Percentiles rank a stretch among this genome's conserved stretches.
phyloP scores from a whole-genome alignment of 2,329 filamentous ascomycete species.

The Venturia pyrina region DNA sequence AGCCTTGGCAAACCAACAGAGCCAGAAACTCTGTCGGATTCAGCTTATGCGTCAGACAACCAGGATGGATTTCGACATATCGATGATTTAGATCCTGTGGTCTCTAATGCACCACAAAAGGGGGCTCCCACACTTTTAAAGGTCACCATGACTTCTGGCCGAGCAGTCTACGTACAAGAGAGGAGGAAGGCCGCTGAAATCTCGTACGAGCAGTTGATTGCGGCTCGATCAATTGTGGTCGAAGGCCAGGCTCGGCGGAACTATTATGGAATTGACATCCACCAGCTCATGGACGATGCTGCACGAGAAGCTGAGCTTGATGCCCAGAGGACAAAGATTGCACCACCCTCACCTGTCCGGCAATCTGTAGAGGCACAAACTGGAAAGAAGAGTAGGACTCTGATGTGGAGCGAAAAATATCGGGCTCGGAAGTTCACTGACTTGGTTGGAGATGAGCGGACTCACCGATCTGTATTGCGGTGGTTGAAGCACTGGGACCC shows the following conservation, averaged over 20 bases:
- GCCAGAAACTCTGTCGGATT: slow-evolving; percentile 34
- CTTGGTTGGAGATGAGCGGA: slow-evolving; percentile 86
- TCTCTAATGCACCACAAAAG: background rate
- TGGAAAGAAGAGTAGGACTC: slow-evolving; percentile 31
- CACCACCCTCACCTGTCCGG: slow-evolving; percentile 15
- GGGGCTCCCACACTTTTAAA: background rate
- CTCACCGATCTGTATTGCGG: slow-evolving; percentile 77
- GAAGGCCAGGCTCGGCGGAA: slow-evolving; percentile 59
- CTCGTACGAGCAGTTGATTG: slow-evolving; percentile 58
- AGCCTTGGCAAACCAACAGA: background rate
- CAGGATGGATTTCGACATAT: background rate
- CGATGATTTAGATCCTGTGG: background rate
- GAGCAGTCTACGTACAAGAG: slow-evolving; percentile 40
- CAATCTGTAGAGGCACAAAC: slow-evolving; percentile 12
- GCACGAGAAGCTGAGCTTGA: slow-evolving; percentile 41
- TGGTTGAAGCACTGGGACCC: slow-evolving; percentile 95
- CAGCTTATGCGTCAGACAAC: slow-evolving; percentile 13
- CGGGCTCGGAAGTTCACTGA: slow-evolving; percentile 86
- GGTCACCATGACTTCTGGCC: slow-evolving; percentile 7
- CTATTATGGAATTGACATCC: slow-evolving; percentile 91
- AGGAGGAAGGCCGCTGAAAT: slow-evolving; percentile 40
- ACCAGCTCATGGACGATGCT: slow-evolving; percentile 66
- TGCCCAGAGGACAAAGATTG: slow-evolving; percentile 26
- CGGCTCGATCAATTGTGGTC: slow-evolving; percentile 52
- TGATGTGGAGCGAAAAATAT: slow-evolving; percentile 97